Base-by-base conservation (phyloP, 306 rosid genomes). In the Sphenostylis stenocarpa region DNA sequence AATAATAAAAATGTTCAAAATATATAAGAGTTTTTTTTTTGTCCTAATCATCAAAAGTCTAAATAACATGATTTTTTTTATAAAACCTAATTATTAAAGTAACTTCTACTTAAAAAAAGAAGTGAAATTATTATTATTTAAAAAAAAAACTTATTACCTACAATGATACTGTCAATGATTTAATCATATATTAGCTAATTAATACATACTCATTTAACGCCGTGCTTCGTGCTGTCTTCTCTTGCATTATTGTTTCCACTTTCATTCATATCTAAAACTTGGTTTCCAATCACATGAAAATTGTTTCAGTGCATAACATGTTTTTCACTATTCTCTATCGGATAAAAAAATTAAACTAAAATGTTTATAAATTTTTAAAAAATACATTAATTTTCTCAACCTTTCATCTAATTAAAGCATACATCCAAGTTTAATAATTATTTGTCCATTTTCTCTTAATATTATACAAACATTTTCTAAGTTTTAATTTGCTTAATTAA, bases 151-250 rank as follows among this genome's bases (percentile, higher is more conserved):
- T 29, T 6, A 4, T 33, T 29, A 29, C 66, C 41, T 15, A 29
- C 1, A 24, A 61, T 61, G 44, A 61, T 61, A 13, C 10, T 63
- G 44, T 31, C 43, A 33, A 61, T 61, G 44, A 61, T 61, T 61
- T n/a, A 60, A 60, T 16, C 41, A 60, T 60, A 7, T 60, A 60
- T 17, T 60, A 15, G 14, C 6, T 4, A 31, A 60, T 60, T 29
- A 60, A 29, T 57, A 57, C 34, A 57, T 57, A 57, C 38, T 57
- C 64, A 57, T 57, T 57, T 57, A 26, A 26, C 64, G 36, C 64
- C 64, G 64, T 14, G 64, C 64, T 57, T 57, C 11, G 14, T 12
- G 64, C 38, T 12, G 63, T 57, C 65, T 26, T 57, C 64, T 13
- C 34, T 15, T 57, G 39, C 38, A 57, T 26, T 57, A 57, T 57